These are phyloP conservation scores for Cudoniella acicularis DNA, from an alignment of 495 filamentous ascomycete species.

Conservation along the genomic window DNA sequence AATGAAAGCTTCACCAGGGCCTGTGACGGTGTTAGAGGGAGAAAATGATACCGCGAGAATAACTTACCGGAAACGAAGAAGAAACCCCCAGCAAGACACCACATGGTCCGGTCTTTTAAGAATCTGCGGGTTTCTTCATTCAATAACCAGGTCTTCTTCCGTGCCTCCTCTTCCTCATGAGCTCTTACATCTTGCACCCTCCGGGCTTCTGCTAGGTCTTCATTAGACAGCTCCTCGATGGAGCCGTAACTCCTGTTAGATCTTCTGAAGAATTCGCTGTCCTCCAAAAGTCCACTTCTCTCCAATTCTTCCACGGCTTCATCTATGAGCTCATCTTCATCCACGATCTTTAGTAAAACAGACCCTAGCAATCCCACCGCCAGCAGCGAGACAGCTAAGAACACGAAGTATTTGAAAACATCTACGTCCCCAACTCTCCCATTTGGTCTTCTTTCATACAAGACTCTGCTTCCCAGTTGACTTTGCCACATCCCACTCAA, in stretches of 20 bases:
- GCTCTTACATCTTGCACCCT: conserved; percentile 41
- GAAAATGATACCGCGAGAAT: not conserved
- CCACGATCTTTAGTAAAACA: conserved; percentile 63
- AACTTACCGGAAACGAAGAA: conserved; percentile 62
- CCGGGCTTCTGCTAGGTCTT: conserved; percentile 30
- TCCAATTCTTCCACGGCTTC: conserved; percentile 83
- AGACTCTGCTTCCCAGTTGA: conserved; percentile 75
- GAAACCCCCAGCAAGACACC: conserved; percentile 86
- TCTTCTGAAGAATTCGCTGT: conserved; percentile 57
- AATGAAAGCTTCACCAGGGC: conserved; percentile 93
- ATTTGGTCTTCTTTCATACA: conserved; percentile 61
- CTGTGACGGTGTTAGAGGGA: conserved; percentile 42
- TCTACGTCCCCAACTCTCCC: conserved; percentile 74
- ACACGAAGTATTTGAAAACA: conserved; percentile 82
- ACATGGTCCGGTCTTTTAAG: conserved; percentile 87
- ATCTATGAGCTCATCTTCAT: conserved; percentile 69
- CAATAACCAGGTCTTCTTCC: conserved; percentile 79
- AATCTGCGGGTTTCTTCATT: conserved; percentile 85
- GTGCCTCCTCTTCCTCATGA: conserved; percentile 59
- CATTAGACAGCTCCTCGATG: conserved; percentile 27
- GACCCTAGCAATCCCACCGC: conserved; percentile 69
- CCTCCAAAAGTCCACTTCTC: conserved; percentile 76
- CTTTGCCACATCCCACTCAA: conserved; percentile 93
- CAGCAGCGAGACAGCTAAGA: conserved; percentile 64
- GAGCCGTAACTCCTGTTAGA: conserved; percentile 32